These are phyloP conservation scores for Arxiozyma slooffiae DNA, from an alignment of 1,139 yeast genomes.

Conservation along the genomic window DNA sequence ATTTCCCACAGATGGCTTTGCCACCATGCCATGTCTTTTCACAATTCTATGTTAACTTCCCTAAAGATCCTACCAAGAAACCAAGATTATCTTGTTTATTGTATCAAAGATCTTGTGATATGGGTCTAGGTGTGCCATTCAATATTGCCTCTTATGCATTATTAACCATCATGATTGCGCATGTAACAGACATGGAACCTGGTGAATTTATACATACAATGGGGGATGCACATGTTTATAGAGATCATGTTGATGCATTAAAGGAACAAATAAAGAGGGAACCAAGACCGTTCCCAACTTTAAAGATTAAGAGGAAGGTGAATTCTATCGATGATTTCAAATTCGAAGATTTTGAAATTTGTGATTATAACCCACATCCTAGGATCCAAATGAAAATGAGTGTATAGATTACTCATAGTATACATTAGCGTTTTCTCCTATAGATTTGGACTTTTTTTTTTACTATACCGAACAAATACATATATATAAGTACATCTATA, in stretches of 20 bases:
- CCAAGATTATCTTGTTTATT: constrained; percentile 76
- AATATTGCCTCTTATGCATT: constrained; percentile 94
- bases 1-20: constrained; percentile 83
- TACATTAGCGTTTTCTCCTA: background rate
- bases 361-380: constrained; percentile 69
- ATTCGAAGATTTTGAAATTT: constrained; percentile 75
- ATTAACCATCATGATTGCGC: constrained; percentile 89
- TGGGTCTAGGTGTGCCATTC: constrained; percentile 98
- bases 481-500: too few species aligned
- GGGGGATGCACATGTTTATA: constrained; percentile 95
- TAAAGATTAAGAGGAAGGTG: constrained; percentile 58
- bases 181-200: constrained; percentile 83
- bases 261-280: constrained; percentile 63
- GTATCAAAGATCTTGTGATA: constrained; percentile 97
- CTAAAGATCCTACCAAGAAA: constrained; percentile 37
- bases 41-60: constrained; percentile 85
- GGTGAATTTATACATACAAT: constrained; percentile 91
- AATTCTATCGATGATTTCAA: constrained; percentile 74
- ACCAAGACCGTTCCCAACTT: constrained; percentile 74
- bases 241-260: constrained; percentile 86
- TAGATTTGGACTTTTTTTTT: background rate
- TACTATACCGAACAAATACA: too few species aligned
- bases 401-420: constrained; percentile 30
- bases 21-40: constrained; percentile 98
- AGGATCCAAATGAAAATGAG: constrained; percentile 83